Percentiles rank a stretch among this genome's conserved stretches.
Conservation (phyloP, 2,329 filamentous ascomycete species). For the Rutstroemia sp. region DNA sequence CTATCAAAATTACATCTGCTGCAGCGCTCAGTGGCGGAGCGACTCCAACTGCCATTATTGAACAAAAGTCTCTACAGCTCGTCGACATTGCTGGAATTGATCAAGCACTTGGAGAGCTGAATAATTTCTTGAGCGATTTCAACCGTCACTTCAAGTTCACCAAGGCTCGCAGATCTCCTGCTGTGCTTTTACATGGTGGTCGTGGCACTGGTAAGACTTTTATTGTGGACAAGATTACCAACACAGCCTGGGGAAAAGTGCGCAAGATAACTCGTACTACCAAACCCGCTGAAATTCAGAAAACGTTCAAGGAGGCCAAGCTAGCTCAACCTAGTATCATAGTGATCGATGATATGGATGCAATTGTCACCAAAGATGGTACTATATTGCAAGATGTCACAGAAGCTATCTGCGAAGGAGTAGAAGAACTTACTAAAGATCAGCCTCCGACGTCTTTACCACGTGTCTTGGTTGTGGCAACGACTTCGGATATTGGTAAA, state of each 20-base stretch:
- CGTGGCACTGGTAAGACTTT: slow-evolving; percentile 79
- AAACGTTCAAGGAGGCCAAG: slow-evolving; percentile 62
- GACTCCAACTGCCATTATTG: background rate
- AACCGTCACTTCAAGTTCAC: slow-evolving; percentile 30
- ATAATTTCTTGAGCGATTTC: slow-evolving; percentile 55
- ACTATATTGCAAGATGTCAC: slow-evolving; percentile 43
- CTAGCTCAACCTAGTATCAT: slow-evolving; percentile 68
- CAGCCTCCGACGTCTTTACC: slow-evolving; percentile 30
- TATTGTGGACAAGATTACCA: slow-evolving; percentile 60
- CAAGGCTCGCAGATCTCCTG: slow-evolving; percentile 29
- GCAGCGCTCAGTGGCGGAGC: slow-evolving; percentile 7
- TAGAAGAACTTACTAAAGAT: slow-evolving; percentile 44
- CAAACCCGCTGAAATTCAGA: slow-evolving; percentile 53
- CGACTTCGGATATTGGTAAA: slow-evolving; percentile 65
- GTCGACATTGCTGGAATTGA: slow-evolving; percentile 61
- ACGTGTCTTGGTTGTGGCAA: slow-evolving; percentile 65
- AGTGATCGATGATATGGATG: slow-evolving; percentile 70
- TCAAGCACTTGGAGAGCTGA: slow-evolving; percentile 56
- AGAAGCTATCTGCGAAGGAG: slow-evolving; percentile 43
- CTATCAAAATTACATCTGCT: slow-evolving; percentile 20
- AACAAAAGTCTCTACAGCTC: slow-evolving; percentile 33
- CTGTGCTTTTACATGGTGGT: slow-evolving; percentile 60
- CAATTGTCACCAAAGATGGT: slow-evolving; percentile 56
- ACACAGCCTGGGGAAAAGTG: slow-evolving; percentile 63
- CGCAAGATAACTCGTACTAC: slow-evolving; percentile 50